Percentiles rank a stretch among this genome's conserved stretches.
Conservation (phyloP, 768 basidiomycete species). For the Amanita muscaria region DNA sequence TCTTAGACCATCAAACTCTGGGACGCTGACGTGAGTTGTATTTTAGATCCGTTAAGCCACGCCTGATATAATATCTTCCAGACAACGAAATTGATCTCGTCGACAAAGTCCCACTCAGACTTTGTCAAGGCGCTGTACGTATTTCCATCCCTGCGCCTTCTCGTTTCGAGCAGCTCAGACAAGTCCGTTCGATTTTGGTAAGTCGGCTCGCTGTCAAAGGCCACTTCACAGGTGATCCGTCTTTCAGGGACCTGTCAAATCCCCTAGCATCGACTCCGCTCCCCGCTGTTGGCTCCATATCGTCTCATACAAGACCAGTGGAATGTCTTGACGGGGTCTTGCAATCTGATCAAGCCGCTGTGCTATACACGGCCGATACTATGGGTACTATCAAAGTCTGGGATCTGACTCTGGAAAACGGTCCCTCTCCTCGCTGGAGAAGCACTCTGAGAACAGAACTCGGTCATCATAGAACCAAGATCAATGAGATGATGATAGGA, state of each 20-base stretch:
- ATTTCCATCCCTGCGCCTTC: constrained; percentile 51
- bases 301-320: constrained; percentile 82
- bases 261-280: constrained; percentile 32
- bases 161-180: constrained; percentile 87
- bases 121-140: constrained; percentile 84
- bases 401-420: constrained; percentile 45
- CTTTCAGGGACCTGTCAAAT: constrained; percentile 53
- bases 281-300: constrained; percentile 57
- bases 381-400: constrained; percentile 87
- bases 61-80: constrained; percentile 21
- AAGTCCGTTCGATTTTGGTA: constrained; percentile 85
- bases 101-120: constrained; percentile 74
- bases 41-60: not conserved
- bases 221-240: not conserved
- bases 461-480: constrained; percentile 69
- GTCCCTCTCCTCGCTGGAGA: constrained; percentile 37
- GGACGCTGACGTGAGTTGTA: constrained; percentile 56
- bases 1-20: constrained; percentile 78
- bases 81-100: constrained; percentile 64
- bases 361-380: constrained; percentile 81
- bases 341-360: constrained; percentile 34
- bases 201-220: constrained; percentile 14
- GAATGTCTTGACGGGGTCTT: constrained; percentile 60
- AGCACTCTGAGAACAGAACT: constrained; percentile 46
- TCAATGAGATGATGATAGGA: constrained; percentile 64